Conservation (phyloP, 345 rosid genomes). For the Gossypioides kirkii region DNA sequence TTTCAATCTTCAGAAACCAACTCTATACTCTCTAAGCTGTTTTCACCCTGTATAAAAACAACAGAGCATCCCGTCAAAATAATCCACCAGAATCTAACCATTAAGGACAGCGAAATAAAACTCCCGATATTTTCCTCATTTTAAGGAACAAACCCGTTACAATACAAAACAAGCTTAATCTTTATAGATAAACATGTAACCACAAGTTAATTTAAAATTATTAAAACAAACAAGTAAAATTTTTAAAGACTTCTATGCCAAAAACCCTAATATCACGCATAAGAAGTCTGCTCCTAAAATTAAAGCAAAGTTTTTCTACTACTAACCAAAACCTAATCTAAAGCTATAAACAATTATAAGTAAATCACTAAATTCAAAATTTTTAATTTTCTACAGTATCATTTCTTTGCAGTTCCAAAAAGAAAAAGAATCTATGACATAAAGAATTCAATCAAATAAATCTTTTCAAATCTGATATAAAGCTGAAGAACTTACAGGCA, state of each 20-base stretch:
- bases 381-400: neutral
- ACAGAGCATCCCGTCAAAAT: slow-evolving; percentile 16
- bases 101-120: neutral
- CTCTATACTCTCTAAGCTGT: slow-evolving; percentile 9
- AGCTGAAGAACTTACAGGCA: slow-evolving; percentile 15
- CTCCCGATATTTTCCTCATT: neutral
- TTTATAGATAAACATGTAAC: slow-evolving; percentile 1
- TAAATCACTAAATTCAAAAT: neutral
- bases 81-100: neutral
- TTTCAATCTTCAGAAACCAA: slow-evolving; percentile 9
- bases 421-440: neutral
- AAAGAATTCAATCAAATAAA: slow-evolving; percentile 6
- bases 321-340: neutral
- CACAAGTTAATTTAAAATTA: neutral
- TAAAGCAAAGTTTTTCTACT: neutral
- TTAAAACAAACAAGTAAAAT: neutral
- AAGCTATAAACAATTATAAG: slow-evolving; percentile 10
- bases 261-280: slow-evolving; percentile 35
- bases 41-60: slow-evolving; percentile 12
- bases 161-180: neutral
- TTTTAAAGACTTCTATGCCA: neutral
- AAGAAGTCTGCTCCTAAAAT: slow-evolving; percentile 3
- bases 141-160: neutral
- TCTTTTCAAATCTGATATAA: neutral
- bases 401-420: slow-evolving; percentile 6